Conservation (phyloP, 768 basidiomycete genomes). For the Macrolepiota fuliginosa region DNA sequence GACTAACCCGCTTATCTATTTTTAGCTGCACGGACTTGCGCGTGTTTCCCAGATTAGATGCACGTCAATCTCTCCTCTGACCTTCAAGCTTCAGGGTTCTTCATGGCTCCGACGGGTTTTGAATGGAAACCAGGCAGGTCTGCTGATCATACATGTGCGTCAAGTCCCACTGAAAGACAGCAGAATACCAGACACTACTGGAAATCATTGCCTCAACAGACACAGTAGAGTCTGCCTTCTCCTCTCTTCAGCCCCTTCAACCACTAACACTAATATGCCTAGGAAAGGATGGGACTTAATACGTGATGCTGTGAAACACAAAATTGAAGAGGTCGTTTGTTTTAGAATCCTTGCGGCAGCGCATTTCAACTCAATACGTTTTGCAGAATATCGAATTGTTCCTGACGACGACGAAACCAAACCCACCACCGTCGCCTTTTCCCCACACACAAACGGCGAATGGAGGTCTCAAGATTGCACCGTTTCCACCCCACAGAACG, state of each 20-base stretch:
- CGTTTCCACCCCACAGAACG: slow-evolving; percentile 63
- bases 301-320: slow-evolving; percentile 70
- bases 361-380: slow-evolving; percentile 11
- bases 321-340: slow-evolving; percentile 58
- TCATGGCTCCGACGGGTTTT: slow-evolving; percentile 8
- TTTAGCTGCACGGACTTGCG: neutral
- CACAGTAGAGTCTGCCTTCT: slow-evolving; percentile 49
- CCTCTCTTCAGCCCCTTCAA: slow-evolving; percentile 5
- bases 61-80: neutral
- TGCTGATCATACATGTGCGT: neutral
- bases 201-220: slow-evolving; percentile 67
- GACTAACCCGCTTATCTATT: neutral
- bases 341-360: slow-evolving; percentile 14
- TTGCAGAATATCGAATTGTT: slow-evolving; percentile 50
- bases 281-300: slow-evolving; percentile 72
- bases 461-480: slow-evolving; percentile 69
- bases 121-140: slow-evolving; percentile 13
- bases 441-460: slow-evolving; percentile 40
- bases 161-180: slow-evolving; percentile 1
- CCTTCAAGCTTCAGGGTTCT: neutral
- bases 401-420: slow-evolving; percentile 36
- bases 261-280: slow-evolving; percentile 15
- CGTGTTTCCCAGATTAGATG: neutral
- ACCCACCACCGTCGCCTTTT: slow-evolving; percentile 37
- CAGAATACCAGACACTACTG: slow-evolving; percentile 59